phyloP scores from a whole-genome alignment of 1,284 basidiomycete genomes.

The Kwoniella shivajii region DNA sequence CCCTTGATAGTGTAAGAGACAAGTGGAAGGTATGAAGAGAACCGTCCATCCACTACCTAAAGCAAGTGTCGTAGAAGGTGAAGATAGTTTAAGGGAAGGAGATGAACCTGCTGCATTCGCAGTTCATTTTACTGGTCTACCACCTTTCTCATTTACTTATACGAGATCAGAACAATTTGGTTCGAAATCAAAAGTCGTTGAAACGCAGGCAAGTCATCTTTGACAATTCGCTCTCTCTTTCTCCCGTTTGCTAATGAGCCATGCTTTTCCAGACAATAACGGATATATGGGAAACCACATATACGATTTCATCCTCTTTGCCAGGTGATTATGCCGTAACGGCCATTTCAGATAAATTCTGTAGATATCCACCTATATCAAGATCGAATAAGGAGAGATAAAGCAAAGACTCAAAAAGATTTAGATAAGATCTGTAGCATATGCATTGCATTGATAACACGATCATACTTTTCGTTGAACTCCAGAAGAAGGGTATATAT shows the following conservation, averaged over 20 bases:
- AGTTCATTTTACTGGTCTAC: slow-evolving; percentile 83
- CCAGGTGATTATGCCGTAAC: slow-evolving; percentile 78
- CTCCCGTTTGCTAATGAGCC: neutral
- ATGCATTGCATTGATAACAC: slow-evolving; percentile 13
- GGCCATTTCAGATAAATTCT: slow-evolving; percentile 79
- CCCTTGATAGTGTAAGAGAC: slow-evolving; percentile 66
- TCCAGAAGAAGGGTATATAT: neutral
- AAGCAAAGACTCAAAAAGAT: neutral
- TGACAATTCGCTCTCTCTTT: neutral
- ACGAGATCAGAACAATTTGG: slow-evolving; percentile 62
- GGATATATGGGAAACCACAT: slow-evolving; percentile 72
- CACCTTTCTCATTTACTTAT: slow-evolving; percentile 94
- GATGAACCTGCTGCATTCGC: slow-evolving; percentile 85
- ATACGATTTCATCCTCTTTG: slow-evolving; percentile 82
- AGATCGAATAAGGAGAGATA: slow-evolving; percentile 17
- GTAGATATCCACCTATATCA: slow-evolving; percentile 69
- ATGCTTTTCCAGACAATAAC: slow-evolving; percentile 63
- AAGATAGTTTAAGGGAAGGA: slow-evolving; percentile 86
- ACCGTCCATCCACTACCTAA: slow-evolving; percentile 80
- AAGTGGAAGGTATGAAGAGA: slow-evolving; percentile 74
- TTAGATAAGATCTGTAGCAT: neutral
- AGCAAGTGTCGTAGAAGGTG: slow-evolving; percentile 83
- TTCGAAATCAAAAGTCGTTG: slow-evolving; percentile 64
- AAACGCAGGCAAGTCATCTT: slow-evolving; percentile 64
- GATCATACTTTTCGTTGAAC: neutral